Evolutionary conservation across 345 rosid species (phyloP).

Genomic region (Limnanthes douglasii): DNA sequence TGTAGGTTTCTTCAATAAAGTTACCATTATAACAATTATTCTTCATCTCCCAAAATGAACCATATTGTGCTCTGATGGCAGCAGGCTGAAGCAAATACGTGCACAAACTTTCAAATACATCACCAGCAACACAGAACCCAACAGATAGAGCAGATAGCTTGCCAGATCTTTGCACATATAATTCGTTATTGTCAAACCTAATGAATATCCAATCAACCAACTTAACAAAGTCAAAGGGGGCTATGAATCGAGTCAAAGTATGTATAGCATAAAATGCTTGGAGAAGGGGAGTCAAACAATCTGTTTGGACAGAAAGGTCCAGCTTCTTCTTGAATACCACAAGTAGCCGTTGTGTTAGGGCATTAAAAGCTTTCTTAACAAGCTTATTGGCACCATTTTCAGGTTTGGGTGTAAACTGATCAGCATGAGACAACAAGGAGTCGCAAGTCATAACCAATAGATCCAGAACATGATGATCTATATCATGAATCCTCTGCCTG

Average conservation of each 20-base stretch:
- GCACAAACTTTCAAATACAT: conserved; percentile 48
- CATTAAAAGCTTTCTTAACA: conserved; percentile 25
- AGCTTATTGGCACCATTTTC: conserved; percentile 17
- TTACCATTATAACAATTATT: conserved; percentile 26
- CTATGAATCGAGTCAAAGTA: conserved; percentile 33
- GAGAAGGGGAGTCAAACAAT: conserved; percentile 25
- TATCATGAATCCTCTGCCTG: conserved; percentile 25
- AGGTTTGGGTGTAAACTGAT: conserved; percentile 6
- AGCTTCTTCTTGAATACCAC: conserved; percentile 25
- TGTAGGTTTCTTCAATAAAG: conserved; percentile 49
- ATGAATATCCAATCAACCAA: conserved; percentile 40
- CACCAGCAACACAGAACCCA: conserved; percentile 47
- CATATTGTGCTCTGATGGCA: conserved; percentile 20
- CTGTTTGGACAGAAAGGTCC: conserved; percentile 30
- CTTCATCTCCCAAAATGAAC: conserved; percentile 38
- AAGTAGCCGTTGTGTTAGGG: conserved; percentile 28
- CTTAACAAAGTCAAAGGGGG: conserved; percentile 64
- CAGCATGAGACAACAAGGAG: conserved; percentile 25
- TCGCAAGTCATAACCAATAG: conserved; percentile 38
- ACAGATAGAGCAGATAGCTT: conserved; percentile 20
- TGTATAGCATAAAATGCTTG: conserved; percentile 40
- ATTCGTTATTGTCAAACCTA: conserved; percentile 19
- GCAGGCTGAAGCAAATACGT: conserved; percentile 36
- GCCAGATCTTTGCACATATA: conserved; percentile 12
- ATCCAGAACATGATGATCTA: conserved; percentile 43